Base-by-base conservation (phyloP, 345 rosid genomes). In the Combretum micranthum region DNA sequence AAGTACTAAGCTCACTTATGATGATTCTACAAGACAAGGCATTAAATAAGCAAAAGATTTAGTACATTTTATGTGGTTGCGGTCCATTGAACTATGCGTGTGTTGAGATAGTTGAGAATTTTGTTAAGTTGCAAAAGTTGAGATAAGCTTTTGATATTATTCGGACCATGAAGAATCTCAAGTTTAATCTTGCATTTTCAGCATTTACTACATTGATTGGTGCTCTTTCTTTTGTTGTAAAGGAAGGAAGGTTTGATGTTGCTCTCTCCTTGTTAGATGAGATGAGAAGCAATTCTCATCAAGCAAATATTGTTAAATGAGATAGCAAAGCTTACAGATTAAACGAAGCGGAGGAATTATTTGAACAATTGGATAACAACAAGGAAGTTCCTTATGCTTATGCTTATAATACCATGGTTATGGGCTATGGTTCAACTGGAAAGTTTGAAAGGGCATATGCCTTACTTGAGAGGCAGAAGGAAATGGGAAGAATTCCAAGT, bases 141-240 rank as follows among this genome's bases (percentile, higher is more conserved):
- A 83, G 67, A 64, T 91, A 86, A 67, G 94, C 86, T 63, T 88
- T 81, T 60, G 86, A 87, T 58, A 59, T 89, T 2, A 61, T 89
- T 57, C 91, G 86, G 66, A 74, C 75, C 48, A 83, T 93, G 97
- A 82, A 94, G 74, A 86, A 82, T 72, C 87, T 93, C 72, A 89
- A 82, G 61, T 89, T 89, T 57, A 80, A 94, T 7, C 97, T 96
- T 48, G 94, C 97, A 0, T 93, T 86, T 72, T 86, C 96, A 0
- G 99, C 97, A 17, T 93, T 88, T 39, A 81, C 91, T 0, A 83
- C 94, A 48, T 75, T 92, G 71, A 88, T 92, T 45, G 98, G 98
- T 69, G 93, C 96, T 57, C 76, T 88, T 12, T 78, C 98, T 47
- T 64, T 50, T 2, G 73, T 65, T 54, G 93, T 97, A 49, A 83